Base-by-base conservation (phyloP, 2,329 filamentous ascomycete genomes). In the Alternaria burnsii region DNA sequence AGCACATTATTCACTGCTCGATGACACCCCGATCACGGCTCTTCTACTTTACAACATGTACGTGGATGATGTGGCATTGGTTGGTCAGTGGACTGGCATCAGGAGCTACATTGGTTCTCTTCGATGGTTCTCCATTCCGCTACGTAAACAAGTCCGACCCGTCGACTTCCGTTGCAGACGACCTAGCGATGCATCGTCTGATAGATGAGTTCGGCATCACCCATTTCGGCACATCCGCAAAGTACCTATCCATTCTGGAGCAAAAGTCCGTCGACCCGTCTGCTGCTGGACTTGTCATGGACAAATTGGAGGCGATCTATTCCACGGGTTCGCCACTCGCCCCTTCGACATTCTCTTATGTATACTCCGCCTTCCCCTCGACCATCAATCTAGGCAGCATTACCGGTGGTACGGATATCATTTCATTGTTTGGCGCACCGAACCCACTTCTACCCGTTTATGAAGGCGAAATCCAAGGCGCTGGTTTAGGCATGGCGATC, bases 21-120 rank as follows among this genome's bases (percentile, higher is more conserved):
- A 88, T 99, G 65, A 84, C 85, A 9, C 85, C 89, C 0, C 82
- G 84, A 2, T 92, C 93, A 42, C 86, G 90, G 20, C 85, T 97
- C 73, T 91, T 97, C 78, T 97, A 97, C 82, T 97, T 94, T 81
- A 97, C 93, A 1, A 97, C 94, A 4, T 93, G 91, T 11, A 96
- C 93, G 0, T 97, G 94, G 95, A 98, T 99, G 94, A 98, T 98
- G 94, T 97, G 94, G 93, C 94, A 98, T 77, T 98, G 94, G 94
- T 89, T 94, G 41, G 87, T 97, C 20, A 94, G 92, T 1, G 92
- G 90, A 6, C 87, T 98, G 4, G 91, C 94, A 10, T 89, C 88
- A 30, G 94, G 94, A 54, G 87, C 91, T 11, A 94, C 92, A 0
- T 83, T 98, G 12, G 85, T 98, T 20, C 85, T 98, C 4, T 99